Percentiles rank a stretch among this genome's conserved stretches.
Evolutionary conservation across 176 grass and related monocot genomes (phyloP).

Genomic region (Aegilops sharonensis): DNA sequence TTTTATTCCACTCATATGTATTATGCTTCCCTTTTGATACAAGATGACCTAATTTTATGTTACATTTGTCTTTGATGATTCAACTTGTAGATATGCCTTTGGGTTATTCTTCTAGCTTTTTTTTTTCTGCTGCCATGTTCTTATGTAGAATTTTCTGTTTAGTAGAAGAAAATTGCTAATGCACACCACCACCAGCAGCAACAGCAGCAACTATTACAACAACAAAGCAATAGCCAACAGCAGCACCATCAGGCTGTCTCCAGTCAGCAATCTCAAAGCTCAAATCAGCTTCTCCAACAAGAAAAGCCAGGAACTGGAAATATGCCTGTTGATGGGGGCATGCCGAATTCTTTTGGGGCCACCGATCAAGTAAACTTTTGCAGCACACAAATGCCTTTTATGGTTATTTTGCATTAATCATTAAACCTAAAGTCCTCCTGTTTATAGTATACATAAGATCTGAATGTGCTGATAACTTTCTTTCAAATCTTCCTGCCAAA

Average conservation of each 20-base stretch:
- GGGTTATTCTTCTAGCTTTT: conserved; percentile 8
- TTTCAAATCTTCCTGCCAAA: background rate
- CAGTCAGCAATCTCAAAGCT: conserved; percentile 71
- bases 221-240: conserved; percentile 53
- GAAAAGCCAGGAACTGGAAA: conserved; percentile 58
- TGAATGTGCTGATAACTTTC: background rate
- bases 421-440: background rate
- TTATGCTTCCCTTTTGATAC: conserved; percentile 22
- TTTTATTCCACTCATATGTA: background rate
- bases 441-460: background rate
- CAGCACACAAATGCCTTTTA: background rate
- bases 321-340: conserved; percentile 62
- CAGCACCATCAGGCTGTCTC: conserved; percentile 71
- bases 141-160: conserved; percentile 67
- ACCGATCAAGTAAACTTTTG: conserved; percentile 50
- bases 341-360: conserved; percentile 53
- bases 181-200: conserved; percentile 52
- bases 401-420: conserved; percentile 21
- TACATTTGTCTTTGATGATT: conserved; percentile 14
- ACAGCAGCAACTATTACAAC: conserved; percentile 50
- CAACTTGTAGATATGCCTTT: background rate
- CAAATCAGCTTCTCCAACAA: conserved; percentile 66
- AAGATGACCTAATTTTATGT: conserved; percentile 23
- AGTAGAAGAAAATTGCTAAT: conserved; percentile 88
- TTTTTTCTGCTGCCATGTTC: conserved; percentile 23